Conservation (phyloP, 805 yeast species). For the Monosporozyma aquatica region DNA sequence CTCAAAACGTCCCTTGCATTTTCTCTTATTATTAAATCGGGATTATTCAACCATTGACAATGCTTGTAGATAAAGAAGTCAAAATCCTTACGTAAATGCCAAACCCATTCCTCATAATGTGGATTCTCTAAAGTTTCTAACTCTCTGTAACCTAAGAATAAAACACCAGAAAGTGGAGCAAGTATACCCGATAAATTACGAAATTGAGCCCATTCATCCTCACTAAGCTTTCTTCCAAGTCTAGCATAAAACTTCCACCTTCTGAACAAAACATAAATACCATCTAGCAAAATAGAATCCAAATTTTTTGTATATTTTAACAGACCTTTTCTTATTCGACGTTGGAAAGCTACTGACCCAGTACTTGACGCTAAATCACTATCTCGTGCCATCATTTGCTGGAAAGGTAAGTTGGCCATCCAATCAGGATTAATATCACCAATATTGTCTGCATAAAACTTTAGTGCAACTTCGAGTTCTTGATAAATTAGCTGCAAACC, state of each 20-base stretch:
- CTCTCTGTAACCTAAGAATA: conserved; percentile 28
- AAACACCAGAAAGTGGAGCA: conserved; percentile 61
- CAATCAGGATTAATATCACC: conserved; percentile 16
- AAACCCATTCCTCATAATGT: conserved; percentile 17
- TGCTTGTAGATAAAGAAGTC: conserved; percentile 45
- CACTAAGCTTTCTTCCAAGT: conserved; percentile 16
- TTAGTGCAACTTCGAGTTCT: conserved; percentile 20
- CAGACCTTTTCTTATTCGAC: conserved; percentile 44
- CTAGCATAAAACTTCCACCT: conserved; percentile 21
- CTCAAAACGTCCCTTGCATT: conserved; percentile 64
- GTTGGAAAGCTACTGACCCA: conserved; percentile 67
- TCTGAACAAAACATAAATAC: conserved; percentile 32
- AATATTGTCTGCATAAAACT: conserved; percentile 21
- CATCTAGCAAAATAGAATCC: conserved; percentile 24
- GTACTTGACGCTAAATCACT: conserved; percentile 41
- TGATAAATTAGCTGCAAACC: conserved; percentile 37
- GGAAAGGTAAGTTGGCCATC: conserved; percentile 32
- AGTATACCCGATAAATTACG: conserved; percentile 65
- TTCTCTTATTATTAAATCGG: conserved; percentile 51
- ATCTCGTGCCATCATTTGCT: conserved; percentile 41
- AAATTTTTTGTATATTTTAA: conserved; percentile 19
- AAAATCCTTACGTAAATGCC: conserved; percentile 31
- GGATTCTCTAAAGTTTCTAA: conserved; percentile 5
- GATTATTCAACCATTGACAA: conserved; percentile 39
- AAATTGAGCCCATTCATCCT: conserved; percentile 39